Evolutionary conservation across 495 filamentous ascomycete species (phyloP).

Genomic region (Niebla homalea): DNA sequence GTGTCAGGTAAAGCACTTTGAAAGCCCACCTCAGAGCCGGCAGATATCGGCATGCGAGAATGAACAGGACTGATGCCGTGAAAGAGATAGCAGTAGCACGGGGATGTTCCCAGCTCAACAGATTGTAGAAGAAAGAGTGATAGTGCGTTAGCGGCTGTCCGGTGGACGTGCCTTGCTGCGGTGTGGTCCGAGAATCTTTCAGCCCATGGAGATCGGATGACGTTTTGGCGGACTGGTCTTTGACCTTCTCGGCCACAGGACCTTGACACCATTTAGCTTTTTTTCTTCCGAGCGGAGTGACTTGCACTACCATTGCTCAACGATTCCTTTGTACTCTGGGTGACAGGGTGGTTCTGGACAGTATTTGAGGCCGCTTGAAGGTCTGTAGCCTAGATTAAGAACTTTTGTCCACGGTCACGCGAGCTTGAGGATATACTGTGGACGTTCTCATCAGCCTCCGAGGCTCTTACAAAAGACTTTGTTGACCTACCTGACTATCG

Average conservation of each 20-base stretch:
- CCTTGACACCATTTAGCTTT: conserved; percentile 31
- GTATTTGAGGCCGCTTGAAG: conserved; percentile 21
- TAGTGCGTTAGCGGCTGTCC: conserved; percentile 80
- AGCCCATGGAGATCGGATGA: conserved; percentile 61
- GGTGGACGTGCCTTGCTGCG: conserved; percentile 55
- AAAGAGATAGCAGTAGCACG: conserved; percentile 82
- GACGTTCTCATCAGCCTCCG: conserved; percentile 3
- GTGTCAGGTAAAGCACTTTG: conserved; percentile 61
- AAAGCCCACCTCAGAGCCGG: conserved; percentile 78
- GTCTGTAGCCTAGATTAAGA: conserved; percentile 21
- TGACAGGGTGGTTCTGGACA: conserved; percentile 24
- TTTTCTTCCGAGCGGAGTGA: not conserved
- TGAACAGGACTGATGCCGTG: conserved; percentile 55
- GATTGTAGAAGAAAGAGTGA: conserved; percentile 86
- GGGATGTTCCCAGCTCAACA: conserved; percentile 65
- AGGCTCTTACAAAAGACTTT: conserved; percentile 7
- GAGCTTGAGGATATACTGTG: conserved; percentile 13
- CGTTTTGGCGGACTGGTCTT: conserved; percentile 59
- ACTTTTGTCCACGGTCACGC: conserved; percentile 9
- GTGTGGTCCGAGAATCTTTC: conserved; percentile 53
- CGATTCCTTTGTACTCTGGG: conserved; percentile 23
- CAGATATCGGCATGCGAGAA: conserved; percentile 82
- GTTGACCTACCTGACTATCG: conserved; percentile 21
- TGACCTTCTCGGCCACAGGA: conserved; percentile 64
- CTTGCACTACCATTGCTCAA: conserved; percentile 10